Evolutionary conservation across 1,139 yeast genomes (phyloP), one percentile per base, ranked within the genome.

Genomic region (Diutina mesorugosa): DNA sequence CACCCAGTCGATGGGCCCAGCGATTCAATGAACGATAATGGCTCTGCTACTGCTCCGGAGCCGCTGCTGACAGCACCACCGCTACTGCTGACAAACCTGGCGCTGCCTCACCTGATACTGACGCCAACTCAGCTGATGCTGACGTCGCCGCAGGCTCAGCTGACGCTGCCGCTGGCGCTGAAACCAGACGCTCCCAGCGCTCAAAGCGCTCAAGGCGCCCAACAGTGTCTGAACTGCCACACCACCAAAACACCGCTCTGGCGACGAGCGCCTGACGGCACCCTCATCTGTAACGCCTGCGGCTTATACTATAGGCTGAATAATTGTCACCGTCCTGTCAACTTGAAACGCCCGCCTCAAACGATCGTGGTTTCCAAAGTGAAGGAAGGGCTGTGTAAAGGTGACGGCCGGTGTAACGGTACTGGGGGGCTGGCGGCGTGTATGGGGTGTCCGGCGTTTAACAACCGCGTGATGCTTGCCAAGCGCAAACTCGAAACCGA

Each of bases 401-500:
- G 96, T 10, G 89, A 86, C 63, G 95, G 95, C 6, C 77, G 84
- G 60, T 88, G 96, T 68, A 87, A 87, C 64, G 96, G 96, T 1
- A 87, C 93, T 1, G 96, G 96, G 4, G 96, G 96, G 1, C 72
- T 90, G 2, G 78, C 78, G 4, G 90, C 90, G 1, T 88, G 96
- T 67, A 77, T 83, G 61, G 90, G 91, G 4, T 88, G 96, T 66
- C 95, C 95, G 1, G 90, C 93, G 3, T 87, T 69, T 66, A 87
- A 87, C 65, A 88, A 88, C 69, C 75, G 95, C 57, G 75, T 84
- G 51, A 76, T 78, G 41, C 64, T 77, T 29, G 64, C 67, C 32
- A 57, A 58, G 26, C 58, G 67, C 58, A 60, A 64, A 61, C 58
- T 56, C 26, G 60, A 57, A 32, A 56, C 58, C n/a, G 60, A 47